Conservation (phyloP, 2,329 filamentous ascomycete genomes). For the Apiospora arundinis region DNA sequence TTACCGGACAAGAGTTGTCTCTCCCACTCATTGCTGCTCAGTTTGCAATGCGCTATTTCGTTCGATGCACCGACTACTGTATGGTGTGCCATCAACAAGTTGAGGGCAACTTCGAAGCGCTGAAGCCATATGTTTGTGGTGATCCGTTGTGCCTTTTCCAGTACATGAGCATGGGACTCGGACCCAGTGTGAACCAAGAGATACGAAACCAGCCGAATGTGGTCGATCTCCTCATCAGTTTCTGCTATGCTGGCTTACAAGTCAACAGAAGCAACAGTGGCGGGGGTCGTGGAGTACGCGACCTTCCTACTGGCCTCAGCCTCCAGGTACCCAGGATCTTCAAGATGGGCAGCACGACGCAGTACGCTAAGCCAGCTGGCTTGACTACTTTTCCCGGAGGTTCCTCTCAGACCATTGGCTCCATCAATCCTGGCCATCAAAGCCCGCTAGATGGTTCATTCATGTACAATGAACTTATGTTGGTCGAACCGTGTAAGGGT, state of each 20-base stretch:
- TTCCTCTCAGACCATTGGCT: fast-evolving
- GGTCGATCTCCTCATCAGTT: constrained; percentile 82
- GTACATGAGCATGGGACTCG: constrained; percentile 86
- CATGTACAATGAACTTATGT: not conserved
- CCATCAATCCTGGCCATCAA: not conserved
- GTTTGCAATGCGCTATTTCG: constrained; percentile 77
- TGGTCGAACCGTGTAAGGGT: constrained; percentile 32
- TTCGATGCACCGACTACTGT: constrained; percentile 85
- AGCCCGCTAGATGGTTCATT: not conserved
- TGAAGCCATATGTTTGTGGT: constrained; percentile 82
- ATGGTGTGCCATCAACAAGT: constrained; percentile 80
- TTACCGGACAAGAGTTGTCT: constrained; percentile 47
- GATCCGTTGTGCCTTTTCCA: constrained; percentile 82
- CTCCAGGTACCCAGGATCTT: constrained; percentile 37
- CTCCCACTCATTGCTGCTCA: constrained; percentile 70
- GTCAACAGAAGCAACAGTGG: constrained; percentile 11
- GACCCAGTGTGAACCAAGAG: constrained; percentile 84
- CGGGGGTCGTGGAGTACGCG: constrained; percentile 40
- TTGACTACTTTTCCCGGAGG: not conserved
- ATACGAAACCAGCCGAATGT: constrained; percentile 80
- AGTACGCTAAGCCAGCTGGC: not conserved
- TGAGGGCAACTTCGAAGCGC: constrained; percentile 67
- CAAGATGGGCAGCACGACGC: not conserved
- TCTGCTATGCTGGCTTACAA: constrained; percentile 71
- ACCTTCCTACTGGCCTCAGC: constrained; percentile 49